Percentiles rank a stretch among this genome's conserved stretches.
These are phyloP conservation scores for Rehmannia glutinosa DNA, from an alignment of 257 asterid genomes.

Conservation along the genomic window DNA sequence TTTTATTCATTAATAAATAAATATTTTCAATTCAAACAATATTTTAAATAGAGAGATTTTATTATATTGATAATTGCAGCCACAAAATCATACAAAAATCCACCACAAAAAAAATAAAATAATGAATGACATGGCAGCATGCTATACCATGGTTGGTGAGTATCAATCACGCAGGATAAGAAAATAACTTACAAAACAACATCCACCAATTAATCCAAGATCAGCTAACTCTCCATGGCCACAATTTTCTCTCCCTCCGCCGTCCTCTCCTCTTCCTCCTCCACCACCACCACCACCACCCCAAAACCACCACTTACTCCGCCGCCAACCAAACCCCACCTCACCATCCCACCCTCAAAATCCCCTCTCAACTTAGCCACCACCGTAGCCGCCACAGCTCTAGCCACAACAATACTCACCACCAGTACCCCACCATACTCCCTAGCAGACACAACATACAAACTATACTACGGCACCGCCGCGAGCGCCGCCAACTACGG, in stretches of 20 bases:
- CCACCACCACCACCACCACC: conserved; percentile 40
- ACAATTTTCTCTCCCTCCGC: conserved; percentile 72
- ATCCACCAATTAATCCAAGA: conserved; percentile 31
- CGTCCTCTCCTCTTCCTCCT: conserved; percentile 42
- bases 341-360: conserved; percentile 38
- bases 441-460: conserved; percentile 42
- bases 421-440: conserved; percentile 48
- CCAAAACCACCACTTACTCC: too few species aligned
- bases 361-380: conserved; percentile 37
- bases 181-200: conserved; percentile 18
- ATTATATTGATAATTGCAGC: too few species aligned
- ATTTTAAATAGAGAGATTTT: too few species aligned
- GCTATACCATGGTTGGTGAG: conserved; percentile 15
- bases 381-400: conserved; percentile 63
- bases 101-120: not conserved
- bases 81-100: too few species aligned
- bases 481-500: conserved; percentile 97
- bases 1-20: too few species aligned
- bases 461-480: conserved; percentile 86
- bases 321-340: conserved; percentile 35
- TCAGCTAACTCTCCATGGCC: conserved; percentile 50
- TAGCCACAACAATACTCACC: conserved; percentile 64
- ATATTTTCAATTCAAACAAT: too few species aligned
- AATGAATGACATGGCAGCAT: conserved; percentile 13
- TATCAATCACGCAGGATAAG: conserved; percentile 49